Conservation (phyloP, 768 basidiomycete genomes). For the Terana coerulea region DNA sequence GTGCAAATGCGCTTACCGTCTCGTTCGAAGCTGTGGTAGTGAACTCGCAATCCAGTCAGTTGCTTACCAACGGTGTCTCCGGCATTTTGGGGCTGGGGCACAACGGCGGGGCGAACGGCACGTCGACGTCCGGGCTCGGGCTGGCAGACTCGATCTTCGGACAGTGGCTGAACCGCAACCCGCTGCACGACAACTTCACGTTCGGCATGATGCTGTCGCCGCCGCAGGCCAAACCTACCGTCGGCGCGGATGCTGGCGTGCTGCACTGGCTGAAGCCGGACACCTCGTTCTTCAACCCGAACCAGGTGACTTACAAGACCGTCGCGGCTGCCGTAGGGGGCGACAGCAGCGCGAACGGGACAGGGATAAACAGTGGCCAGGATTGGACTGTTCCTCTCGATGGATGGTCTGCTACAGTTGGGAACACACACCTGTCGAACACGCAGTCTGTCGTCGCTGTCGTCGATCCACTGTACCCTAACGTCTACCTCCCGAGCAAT, state of each 20-base stretch:
- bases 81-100: constrained; percentile 35
- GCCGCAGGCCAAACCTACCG: background rate
- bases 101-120: constrained; percentile 8
- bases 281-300: constrained; percentile 23
- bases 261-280: constrained; percentile 37
- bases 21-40: background rate
- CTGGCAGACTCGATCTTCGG: constrained; percentile 28
- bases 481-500: constrained; percentile 31
- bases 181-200: constrained; percentile 28
- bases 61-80: constrained; percentile 26
- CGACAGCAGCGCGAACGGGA: constrained; percentile 9
- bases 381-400: constrained; percentile 33
- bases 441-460: constrained; percentile 19
- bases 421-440: constrained; percentile 22
- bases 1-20: background rate
- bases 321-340: constrained; percentile 5
- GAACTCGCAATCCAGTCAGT: constrained; percentile 12
- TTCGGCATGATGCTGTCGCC: constrained; percentile 33
- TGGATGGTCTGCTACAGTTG: constrained; percentile 23
- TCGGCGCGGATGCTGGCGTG: constrained; percentile 23
- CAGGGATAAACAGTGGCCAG: constrained; percentile 15
- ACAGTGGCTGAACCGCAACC: constrained; percentile 28
- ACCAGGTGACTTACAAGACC: constrained; percentile 19
- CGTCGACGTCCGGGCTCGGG: constrained; percentile 10
- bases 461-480: constrained; percentile 33